phyloP scores from a whole-genome alignment of 2,329 filamentous ascomycete genomes.

The Akanthomyces uredinophilus region DNA sequence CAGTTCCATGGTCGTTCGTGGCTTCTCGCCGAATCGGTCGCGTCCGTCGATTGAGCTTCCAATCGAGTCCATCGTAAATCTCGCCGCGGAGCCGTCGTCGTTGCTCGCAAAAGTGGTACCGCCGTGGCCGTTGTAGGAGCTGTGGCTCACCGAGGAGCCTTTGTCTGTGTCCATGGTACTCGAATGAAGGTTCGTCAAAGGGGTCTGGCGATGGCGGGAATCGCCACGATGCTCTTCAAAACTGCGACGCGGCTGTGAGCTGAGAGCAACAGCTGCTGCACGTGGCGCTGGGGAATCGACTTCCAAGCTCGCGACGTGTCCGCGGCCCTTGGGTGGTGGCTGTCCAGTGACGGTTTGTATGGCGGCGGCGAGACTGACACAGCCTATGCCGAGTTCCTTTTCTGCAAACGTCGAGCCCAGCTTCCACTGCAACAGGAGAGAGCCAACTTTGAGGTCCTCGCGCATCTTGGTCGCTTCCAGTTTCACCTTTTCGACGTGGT shows the following conservation, averaged over 20 bases:
- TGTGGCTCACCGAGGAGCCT: constrained; percentile 10
- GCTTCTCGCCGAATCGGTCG: not conserved
- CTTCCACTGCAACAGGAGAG: constrained; percentile 61
- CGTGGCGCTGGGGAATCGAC: constrained; percentile 5
- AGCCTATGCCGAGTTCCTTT: constrained; percentile 59
- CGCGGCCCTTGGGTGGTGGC: constrained; percentile 18
- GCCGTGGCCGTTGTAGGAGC: constrained; percentile 18
- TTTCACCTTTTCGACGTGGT: constrained; percentile 56
- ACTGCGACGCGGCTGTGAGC: constrained; percentile 13
- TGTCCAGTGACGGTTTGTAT: constrained; percentile 40
- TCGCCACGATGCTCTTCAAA: constrained; percentile 13
- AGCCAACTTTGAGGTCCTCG: constrained; percentile 59
- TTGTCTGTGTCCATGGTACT: constrained; percentile 13
- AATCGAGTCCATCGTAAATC: not conserved
- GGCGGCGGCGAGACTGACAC: constrained; percentile 58
- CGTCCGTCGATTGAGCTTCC: not conserved
- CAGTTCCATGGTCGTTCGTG: not conserved
- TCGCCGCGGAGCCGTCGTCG: not conserved
- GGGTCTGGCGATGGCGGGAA: not conserved
- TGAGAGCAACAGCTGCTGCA: not conserved
- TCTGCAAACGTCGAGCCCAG: constrained; percentile 55
- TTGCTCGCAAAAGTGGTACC: not conserved
- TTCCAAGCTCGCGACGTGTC: constrained; percentile 15
- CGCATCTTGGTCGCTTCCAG: constrained; percentile 51
- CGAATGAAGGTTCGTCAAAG: constrained; percentile 4